Base-by-base conservation (phyloP, 371 early-diverging fungal species). In the Phascolomyces articulosus region DNA sequence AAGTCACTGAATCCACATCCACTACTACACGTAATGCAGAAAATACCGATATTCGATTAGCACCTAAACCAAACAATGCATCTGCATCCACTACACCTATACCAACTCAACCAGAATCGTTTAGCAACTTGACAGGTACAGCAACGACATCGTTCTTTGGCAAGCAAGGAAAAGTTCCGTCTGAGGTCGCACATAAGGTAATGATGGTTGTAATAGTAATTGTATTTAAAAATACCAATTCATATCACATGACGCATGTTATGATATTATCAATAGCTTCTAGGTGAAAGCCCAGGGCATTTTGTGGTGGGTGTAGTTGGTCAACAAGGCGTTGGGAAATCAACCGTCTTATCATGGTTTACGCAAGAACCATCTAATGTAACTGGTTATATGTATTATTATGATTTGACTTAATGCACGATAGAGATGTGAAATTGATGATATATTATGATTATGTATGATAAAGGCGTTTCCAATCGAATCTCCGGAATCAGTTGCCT, bases 291-390 rank as follows among this genome's bases (percentile, higher is more conserved):
- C 51, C 91, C 93, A n/a, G 93, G 91, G 26, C 90, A 90, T 71
- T 93, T 90, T 67, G 86, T 90, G 7, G 83, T 93, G 26, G 92
- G 93, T 13, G 83, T 90, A 23, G 56, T 91, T 31, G 93, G 93
- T 13, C 79, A 85, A 20, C 86, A 85, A 71, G 88, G 90, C 13
- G 86, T 82, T 28, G 93, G 93, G 2, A 93, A 93, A 68, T 87
- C 90, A 0, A 85, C 90, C 0, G 63, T 93, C 9, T 61, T 93
- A 20, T 91, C 91, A 11, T 68, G 80, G 10, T 85, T 93, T 55
- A 78, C 86, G 15, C 51, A 59, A 10, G 58, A 76, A 11, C 67
- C 80, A 2, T 47, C 68, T 2, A 68, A 78, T 53, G 85, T 77
- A 57, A 31, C 31, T 31, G 31, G 31, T 31, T 31, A 31, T 1